A percentile compares a stretch with the other conserved stretches of the same genome.
Conservation (phyloP, 129 eudicot genomes). For the Deinandra increscens region DNA sequence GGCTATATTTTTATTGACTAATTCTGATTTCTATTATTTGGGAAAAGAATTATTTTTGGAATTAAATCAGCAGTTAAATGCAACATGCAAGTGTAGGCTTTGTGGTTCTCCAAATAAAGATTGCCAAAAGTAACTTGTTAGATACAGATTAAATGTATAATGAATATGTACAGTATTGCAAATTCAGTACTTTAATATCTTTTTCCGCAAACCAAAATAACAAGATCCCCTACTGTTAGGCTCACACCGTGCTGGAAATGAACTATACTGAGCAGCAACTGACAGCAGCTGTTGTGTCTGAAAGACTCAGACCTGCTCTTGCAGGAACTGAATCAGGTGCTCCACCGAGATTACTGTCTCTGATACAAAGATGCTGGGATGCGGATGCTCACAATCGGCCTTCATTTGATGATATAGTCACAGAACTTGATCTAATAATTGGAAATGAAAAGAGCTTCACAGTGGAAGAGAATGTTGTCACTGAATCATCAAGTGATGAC, state of each 20-base stretch:
- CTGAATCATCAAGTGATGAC: conserved; percentile 30
- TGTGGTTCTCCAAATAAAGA: conserved; percentile 13
- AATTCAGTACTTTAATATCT: neutral
- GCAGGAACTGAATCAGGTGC: conserved; percentile 54
- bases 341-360: conserved; percentile 48
- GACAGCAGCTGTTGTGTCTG: conserved; percentile 86
- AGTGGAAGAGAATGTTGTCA: conserved; percentile 23
- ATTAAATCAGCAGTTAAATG: conserved; percentile 1
- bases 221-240: conserved; percentile 46
- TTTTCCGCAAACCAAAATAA: conserved; percentile 2
- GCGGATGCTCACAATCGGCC: conserved; percentile 60
- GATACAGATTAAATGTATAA: neutral
- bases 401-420: conserved; percentile 71
- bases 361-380: conserved; percentile 86
- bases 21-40: neutral
- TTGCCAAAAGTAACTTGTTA: neutral
- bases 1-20: neutral
- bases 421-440: conserved; percentile 47
- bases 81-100: conserved; percentile 5
- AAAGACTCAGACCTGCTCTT: conserved; percentile 79
- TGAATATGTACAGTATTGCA: neutral
- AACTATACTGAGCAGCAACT: conserved; percentile 90
- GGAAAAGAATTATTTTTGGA: neutral
- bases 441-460: conserved; percentile 23
- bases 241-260: conserved; percentile 98